A percentile compares a stretch with the other conserved stretches of the same genome.
Evolutionary conservation across 192 early-diverging fungal genomes (phyloP).

Genomic region (Pilaira anomala): DNA sequence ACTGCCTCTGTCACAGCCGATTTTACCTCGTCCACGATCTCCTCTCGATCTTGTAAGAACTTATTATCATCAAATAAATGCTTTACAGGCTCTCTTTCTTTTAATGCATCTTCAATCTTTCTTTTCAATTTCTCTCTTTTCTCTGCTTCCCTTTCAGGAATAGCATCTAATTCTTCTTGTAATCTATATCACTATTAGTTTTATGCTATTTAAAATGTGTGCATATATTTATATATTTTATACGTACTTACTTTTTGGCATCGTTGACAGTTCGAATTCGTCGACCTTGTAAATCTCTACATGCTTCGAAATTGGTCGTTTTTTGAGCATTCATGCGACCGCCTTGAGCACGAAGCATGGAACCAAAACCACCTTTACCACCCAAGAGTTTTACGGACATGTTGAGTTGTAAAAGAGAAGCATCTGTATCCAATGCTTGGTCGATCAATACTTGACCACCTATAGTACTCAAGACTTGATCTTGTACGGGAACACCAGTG

Average conservation of each 20-base stretch:
- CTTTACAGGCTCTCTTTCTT: constrained; percentile 63
- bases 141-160: constrained; percentile 65
- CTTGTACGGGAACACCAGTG: constrained; percentile 37
- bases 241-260: constrained; percentile 79
- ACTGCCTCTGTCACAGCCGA: constrained; percentile 44
- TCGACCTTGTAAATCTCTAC: constrained; percentile 88
- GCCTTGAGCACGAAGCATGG: constrained; percentile 89
- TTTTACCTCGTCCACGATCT: constrained; percentile 62
- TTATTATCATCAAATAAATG: constrained; percentile 81
- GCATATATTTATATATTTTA: constrained; percentile 21
- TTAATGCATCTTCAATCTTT: constrained; percentile 79
- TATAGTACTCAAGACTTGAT: constrained; percentile 41
- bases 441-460: constrained; percentile 36
- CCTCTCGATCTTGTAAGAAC: constrained; percentile 64
- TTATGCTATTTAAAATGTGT: neutral
- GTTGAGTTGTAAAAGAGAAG: constrained; percentile 31
- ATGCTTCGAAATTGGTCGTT: constrained; percentile 89
- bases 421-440: constrained; percentile 25
- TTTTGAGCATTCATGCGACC: constrained; percentile 85
- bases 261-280: constrained; percentile 88
- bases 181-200: constrained; percentile 38
- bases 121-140: constrained; percentile 58
- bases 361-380: constrained; percentile 98
- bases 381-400: constrained; percentile 60
- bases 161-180: constrained; percentile 66